Percentiles rank a stretch among this genome's conserved stretches.
Evolutionary conservation across 1,139 yeast genomes (phyloP).

Genomic region (Taiozyma sp.): DNA sequence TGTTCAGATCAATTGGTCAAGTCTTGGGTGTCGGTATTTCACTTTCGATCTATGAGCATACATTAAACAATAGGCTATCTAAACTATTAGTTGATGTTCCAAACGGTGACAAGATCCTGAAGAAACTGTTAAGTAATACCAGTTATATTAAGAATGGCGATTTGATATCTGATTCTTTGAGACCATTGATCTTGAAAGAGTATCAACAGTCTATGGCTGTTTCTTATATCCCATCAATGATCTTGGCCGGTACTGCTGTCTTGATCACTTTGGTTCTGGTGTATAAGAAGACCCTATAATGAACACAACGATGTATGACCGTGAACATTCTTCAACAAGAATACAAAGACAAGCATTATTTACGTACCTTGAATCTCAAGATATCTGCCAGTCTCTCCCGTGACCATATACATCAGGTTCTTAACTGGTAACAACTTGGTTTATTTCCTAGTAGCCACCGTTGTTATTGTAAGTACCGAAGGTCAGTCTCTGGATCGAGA

Average conservation of each 20-base stretch:
- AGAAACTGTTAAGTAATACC: constrained; percentile 3
- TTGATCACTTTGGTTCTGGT: background rate
- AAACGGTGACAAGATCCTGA: constrained; percentile 4
- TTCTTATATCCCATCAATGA: background rate
- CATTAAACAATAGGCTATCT: background rate
- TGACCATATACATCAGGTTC: too few species aligned
- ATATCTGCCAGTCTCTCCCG: too few species aligned
- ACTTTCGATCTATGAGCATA: constrained; percentile 26
- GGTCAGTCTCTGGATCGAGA: too few species aligned
- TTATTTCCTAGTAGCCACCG: too few species aligned
- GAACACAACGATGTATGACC: background rate
- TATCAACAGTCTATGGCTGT: constrained; percentile 2
- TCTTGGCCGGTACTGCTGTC: background rate
- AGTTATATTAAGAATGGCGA: constrained; percentile 4
- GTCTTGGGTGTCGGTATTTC: constrained; percentile 40
- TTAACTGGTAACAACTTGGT: too few species aligned
- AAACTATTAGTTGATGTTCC: background rate
- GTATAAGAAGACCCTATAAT: background rate
- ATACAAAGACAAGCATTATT: too few species aligned
- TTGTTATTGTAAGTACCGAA: too few species aligned
- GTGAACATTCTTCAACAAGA: background rate
- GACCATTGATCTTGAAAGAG: background rate
- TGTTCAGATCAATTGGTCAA: constrained; percentile 37
- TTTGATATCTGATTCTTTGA: background rate
- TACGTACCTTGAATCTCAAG: too few species aligned